A percentile compares a stretch with the other conserved stretches of the same genome.
Evolutionary conservation across 805 yeast genomes (phyloP).

Genomic region (Priceomyces medius): DNA sequence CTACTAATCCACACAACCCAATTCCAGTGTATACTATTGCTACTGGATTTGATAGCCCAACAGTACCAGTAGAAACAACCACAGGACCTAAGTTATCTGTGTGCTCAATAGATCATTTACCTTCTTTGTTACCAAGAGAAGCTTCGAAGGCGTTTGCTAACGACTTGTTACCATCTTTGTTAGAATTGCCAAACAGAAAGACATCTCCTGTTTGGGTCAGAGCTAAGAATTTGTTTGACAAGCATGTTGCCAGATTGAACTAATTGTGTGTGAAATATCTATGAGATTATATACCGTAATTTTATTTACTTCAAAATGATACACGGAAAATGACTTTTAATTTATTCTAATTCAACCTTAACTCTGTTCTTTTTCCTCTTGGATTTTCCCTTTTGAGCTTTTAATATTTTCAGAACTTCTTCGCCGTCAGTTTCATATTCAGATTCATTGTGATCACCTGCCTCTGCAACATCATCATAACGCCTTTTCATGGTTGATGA

Average conservation of each 20-base stretch:
- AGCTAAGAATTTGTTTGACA: constrained; percentile 80
- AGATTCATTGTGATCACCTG: constrained; percentile 51
- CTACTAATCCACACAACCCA: constrained; percentile 98
- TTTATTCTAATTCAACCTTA: constrained; percentile 55
- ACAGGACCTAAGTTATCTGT: constrained; percentile 87
- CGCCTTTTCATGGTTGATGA: constrained; percentile 65
- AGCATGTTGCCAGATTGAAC: constrained; percentile 73
- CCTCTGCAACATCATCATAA: constrained; percentile 29
- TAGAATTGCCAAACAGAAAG: constrained; percentile 78
- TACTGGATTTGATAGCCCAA: constrained; percentile 88
- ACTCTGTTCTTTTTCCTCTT: constrained; percentile 36
- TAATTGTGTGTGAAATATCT: neutral
- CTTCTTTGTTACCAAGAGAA: constrained; percentile 94
- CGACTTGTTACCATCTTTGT: constrained; percentile 86
- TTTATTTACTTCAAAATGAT: neutral
- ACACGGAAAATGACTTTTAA: neutral
- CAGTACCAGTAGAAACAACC: constrained; percentile 76
- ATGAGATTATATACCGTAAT: neutral
- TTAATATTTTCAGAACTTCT: constrained; percentile 56
- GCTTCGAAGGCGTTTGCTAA: constrained; percentile 87
- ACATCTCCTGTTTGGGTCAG: constrained; percentile 88
- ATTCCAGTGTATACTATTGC: constrained; percentile 90
- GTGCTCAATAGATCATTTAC: constrained; percentile 93
- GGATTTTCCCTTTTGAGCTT: constrained; percentile 40
- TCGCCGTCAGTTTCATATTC: constrained; percentile 78